These are phyloP conservation scores for Erodium maritimum DNA, from an alignment of 345 rosid species.

Conservation along the genomic window DNA sequence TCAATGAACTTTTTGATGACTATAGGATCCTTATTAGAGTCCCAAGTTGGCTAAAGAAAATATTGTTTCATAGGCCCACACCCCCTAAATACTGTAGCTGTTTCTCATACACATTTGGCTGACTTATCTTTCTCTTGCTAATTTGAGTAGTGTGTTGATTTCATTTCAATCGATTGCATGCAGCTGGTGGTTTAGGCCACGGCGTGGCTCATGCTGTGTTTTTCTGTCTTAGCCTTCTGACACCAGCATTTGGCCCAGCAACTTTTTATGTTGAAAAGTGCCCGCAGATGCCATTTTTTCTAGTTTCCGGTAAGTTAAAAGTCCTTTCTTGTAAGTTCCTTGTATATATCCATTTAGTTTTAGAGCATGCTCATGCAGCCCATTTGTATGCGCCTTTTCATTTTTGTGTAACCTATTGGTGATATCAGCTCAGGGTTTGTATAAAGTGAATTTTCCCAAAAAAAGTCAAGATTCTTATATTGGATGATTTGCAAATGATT, in stretches of 20 bases:
- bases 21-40: background rate
- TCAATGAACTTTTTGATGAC: background rate
- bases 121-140: background rate
- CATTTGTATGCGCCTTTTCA: background rate
- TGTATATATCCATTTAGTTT: background rate
- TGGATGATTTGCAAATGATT: conserved; percentile 3
- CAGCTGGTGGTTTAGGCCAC: conserved; percentile 99
- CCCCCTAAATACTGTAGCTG: background rate
- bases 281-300: conserved; percentile 78
- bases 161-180: conserved; percentile 22
- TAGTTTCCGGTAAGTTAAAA: conserved; percentile 67
- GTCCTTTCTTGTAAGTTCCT: background rate
- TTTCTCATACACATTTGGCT: background rate
- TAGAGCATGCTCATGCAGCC: background rate
- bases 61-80: no score
- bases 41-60: background rate
- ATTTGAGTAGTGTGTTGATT: conserved; percentile 14
- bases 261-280: conserved; percentile 68
- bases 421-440: background rate
- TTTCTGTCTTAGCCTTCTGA: conserved; percentile 85
- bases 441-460: background rate
- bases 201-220: conserved; percentile 98
- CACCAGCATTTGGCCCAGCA: conserved; percentile 96
- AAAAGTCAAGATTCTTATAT: background rate
- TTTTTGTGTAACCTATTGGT: background rate